Conservation (phyloP, 345 rosid genomes). For the Nephelium lappaceum region DNA sequence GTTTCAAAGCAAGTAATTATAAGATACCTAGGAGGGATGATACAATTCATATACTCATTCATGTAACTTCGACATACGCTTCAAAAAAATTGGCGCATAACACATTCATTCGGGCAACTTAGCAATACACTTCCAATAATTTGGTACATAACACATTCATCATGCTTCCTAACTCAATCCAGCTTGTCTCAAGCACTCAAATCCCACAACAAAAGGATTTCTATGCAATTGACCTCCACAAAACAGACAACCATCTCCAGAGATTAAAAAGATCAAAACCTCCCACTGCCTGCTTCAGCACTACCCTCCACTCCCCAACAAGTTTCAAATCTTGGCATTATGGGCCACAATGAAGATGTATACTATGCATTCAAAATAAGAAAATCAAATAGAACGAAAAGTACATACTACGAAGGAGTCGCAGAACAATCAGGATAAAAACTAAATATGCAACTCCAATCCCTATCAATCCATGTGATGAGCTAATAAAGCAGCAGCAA, state of each 20-base stretch:
- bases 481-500: background rate
- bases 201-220: no score
- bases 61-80: background rate
- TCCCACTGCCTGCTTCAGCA: background rate
- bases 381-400: background rate
- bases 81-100: background rate
- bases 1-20: background rate
- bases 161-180: no score
- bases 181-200: no score
- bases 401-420: background rate
- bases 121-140: background rate
- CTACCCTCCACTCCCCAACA: no score
- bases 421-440: no score
- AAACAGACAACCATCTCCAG: no score
- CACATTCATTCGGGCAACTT: background rate
- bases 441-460: background rate
- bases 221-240: no score
- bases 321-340: no score
- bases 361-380: background rate
- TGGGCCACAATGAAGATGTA: no score
- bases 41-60: background rate
- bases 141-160: background rate
- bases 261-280: background rate
- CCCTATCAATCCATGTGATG: background rate
- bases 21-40: background rate